phyloP scores from a whole-genome alignment of 805 yeast species.

The Gaillardinia entomophila region DNA sequence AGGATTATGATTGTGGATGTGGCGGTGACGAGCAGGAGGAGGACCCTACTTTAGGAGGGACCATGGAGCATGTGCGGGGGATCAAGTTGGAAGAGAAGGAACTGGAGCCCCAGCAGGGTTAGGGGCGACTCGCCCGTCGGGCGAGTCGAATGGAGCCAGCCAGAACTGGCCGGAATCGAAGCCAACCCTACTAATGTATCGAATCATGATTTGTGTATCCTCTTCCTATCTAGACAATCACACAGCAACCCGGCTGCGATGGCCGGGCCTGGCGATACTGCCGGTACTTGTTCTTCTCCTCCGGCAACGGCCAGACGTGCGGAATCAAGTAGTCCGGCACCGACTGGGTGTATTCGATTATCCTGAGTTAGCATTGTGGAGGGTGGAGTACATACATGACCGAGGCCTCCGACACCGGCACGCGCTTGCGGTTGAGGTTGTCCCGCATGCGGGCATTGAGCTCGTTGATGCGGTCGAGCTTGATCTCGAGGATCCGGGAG shows the following conservation, averaged over 20 bases:
- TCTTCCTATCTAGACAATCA: constrained; percentile 15
- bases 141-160: no score
- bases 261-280: constrained; percentile 12
- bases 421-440: constrained; percentile 49
- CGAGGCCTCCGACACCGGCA: constrained; percentile 60
- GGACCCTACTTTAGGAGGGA: constrained; percentile 33
- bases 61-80: constrained; percentile 34
- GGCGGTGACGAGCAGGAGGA: constrained; percentile 62
- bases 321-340: constrained; percentile 46
- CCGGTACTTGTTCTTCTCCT: constrained; percentile 28
- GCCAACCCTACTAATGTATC: no score
- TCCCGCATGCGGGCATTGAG: constrained; percentile 48
- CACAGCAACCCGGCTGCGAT: constrained; percentile 21
- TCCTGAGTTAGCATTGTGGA: constrained; percentile 12
- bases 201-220: not conserved
- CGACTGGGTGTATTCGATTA: constrained; percentile 37
- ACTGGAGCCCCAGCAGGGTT: constrained; percentile 44
- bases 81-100: constrained; percentile 41
- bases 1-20: constrained; percentile 96
- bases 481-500: constrained; percentile 45
- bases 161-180: no score
- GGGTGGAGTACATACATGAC: constrained; percentile 23
- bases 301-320: constrained; percentile 33
- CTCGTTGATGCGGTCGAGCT: constrained; percentile 56
- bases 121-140: constrained; percentile 1